Evolutionary conservation across 371 early-diverging fungal genomes (phyloP).

Genomic region (Actinomortierella ambigua): DNA sequence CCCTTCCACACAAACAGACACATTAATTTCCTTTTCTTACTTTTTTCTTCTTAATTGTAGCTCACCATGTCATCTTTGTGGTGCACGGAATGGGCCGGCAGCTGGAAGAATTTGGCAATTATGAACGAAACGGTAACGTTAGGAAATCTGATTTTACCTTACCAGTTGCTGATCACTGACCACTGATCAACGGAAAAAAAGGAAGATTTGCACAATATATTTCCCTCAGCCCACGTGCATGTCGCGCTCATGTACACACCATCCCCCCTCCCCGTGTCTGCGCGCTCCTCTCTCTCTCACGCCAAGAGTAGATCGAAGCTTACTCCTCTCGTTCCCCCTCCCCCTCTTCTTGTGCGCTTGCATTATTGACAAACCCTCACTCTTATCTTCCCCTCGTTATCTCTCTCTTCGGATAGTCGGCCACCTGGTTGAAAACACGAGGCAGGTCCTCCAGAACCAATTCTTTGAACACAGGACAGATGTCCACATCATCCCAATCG

Average conservation of each 20-base stretch:
- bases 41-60: constrained; percentile 3
- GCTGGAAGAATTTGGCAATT: constrained; percentile 57
- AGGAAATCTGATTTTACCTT: too few relatives aligned
- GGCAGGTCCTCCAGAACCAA: constrained; percentile 53
- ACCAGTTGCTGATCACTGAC: too few relatives aligned
- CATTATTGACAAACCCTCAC: too few relatives aligned
- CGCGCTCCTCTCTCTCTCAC: too few relatives aligned
- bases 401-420: constrained; percentile 32
- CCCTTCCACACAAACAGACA: neutral
- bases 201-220: too few relatives aligned
- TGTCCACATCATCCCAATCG: constrained; percentile 60
- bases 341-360: constrained; percentile 1
- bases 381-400: neutral
- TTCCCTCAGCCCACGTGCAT: too few relatives aligned
- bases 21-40: neutral
- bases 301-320: too few relatives aligned
- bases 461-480: constrained; percentile 48
- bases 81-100: constrained; percentile 77
- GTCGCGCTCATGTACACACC: too few relatives aligned
- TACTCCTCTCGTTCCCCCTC: neutral
- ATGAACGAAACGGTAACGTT: constrained; percentile 52
- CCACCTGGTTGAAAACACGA: constrained; percentile 57
- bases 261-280: too few relatives aligned
- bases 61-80: constrained; percentile 61
- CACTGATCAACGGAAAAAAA: neutral